Evolutionary conservation across 2,329 filamentous ascomycete species (phyloP).

Genomic region (Falciphora oryzae): DNA sequence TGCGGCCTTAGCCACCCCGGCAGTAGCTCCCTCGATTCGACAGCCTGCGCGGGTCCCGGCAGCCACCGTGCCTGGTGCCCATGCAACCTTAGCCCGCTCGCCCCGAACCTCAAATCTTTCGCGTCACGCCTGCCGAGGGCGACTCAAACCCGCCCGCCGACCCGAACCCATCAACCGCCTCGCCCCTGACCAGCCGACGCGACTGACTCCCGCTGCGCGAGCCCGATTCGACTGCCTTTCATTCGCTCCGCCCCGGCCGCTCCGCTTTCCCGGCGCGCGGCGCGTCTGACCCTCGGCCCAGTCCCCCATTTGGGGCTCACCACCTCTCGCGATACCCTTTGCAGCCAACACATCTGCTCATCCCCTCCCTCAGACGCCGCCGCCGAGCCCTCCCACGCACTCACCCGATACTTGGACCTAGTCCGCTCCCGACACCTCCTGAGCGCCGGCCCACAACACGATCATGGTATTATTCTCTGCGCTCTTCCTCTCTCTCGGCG

Average conservation of each 20-base stretch:
- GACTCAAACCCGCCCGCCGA: neutral
- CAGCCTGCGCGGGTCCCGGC: neutral
- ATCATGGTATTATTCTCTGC: constrained; percentile 1
- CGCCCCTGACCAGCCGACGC: neutral
- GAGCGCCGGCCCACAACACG: neutral
- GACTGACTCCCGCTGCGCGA: neutral
- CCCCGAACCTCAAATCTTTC: constrained; percentile 1
- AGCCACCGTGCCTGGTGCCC: neutral
- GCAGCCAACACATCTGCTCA: constrained; percentile 15
- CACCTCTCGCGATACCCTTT: neutral
- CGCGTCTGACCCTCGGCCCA: neutral
- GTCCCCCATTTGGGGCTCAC: neutral
- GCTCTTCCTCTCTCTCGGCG: neutral
- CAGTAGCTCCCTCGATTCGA: constrained; percentile 1
- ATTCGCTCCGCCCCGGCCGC: neutral
- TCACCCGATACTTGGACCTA: neutral
- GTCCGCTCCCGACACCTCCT: neutral
- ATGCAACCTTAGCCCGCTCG: constrained; percentile 1
- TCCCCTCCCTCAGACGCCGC: too few species aligned
- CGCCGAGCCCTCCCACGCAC: neutral
- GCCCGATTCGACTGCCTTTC: neutral
- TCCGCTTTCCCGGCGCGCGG: neutral
- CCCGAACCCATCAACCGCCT: neutral
- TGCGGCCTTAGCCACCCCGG: neutral
- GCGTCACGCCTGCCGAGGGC: neutral